A percentile compares a stretch with the other conserved stretches of the same genome.
Conservation (phyloP, 305 asterid species). For the Fraxinus angustifolia region DNA sequence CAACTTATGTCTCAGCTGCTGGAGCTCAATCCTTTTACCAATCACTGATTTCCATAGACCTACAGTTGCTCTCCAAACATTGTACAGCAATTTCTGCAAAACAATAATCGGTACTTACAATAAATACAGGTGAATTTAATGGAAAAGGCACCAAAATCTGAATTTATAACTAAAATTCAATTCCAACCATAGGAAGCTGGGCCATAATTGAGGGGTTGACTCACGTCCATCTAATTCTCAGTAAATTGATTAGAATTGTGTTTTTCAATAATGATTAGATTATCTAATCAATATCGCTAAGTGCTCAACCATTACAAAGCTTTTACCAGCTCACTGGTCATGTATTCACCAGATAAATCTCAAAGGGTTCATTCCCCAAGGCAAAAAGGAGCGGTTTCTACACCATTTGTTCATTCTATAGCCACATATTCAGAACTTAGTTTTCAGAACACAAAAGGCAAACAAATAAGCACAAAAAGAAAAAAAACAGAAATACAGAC, state of each 20-base stretch:
- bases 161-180: background rate
- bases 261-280: background rate
- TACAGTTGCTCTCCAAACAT: constrained; percentile 46
- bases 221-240: background rate
- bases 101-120: constrained; percentile 10
- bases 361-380: constrained; percentile 6
- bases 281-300: background rate
- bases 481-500: background rate
- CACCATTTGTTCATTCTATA: background rate
- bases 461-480: background rate
- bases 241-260: background rate
- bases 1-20: constrained; percentile 53
- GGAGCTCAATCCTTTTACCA: constrained; percentile 54
- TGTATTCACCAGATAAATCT: background rate
- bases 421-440: background rate
- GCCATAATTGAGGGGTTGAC: constrained; percentile 6
- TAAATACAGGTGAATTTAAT: constrained; percentile 4
- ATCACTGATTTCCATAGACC: constrained; percentile 43
- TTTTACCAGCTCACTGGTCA: background rate
- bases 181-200: background rate
- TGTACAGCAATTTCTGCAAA: constrained; percentile 59
- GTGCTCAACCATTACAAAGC: background rate
- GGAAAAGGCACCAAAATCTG: background rate
- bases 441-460: background rate
- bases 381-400: background rate